A percentile compares a stretch with the other conserved stretches of the same genome.
Evolutionary conservation across 2,329 filamentous ascomycete species (phyloP).

Genomic region (Nectriaceae sp.): DNA sequence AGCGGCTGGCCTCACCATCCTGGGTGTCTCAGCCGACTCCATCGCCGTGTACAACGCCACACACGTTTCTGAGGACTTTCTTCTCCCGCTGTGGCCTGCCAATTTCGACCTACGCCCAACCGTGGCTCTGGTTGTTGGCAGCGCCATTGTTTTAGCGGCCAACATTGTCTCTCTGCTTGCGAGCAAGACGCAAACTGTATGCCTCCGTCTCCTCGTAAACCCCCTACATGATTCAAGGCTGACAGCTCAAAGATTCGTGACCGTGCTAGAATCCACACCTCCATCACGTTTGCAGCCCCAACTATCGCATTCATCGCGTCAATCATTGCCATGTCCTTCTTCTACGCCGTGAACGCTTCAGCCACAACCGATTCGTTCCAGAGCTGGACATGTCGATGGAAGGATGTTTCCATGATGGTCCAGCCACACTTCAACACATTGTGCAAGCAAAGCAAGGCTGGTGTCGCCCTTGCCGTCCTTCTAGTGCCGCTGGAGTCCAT

Average conservation of each 20-base stretch:
- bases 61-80: constrained; percentile 46
- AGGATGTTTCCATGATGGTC: constrained; percentile 50
- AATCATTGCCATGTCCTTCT: constrained; percentile 56
- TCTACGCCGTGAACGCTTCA: constrained; percentile 58
- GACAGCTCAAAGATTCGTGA: constrained; percentile 22
- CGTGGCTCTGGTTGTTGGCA: constrained; percentile 54
- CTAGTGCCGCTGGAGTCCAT: constrained; percentile 58
- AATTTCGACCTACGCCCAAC: constrained; percentile 59
- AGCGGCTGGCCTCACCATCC: constrained; percentile 50
- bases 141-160: constrained; percentile 49
- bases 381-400: constrained; percentile 66
- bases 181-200: constrained; percentile 52
- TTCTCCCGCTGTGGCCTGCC: constrained; percentile 59
- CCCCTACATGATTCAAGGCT: constrained; percentile 6
- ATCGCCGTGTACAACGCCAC: constrained; percentile 58
- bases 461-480: constrained; percentile 55
- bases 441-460: constrained; percentile 57
- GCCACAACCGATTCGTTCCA: constrained; percentile 54
- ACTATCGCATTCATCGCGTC: constrained; percentile 38
- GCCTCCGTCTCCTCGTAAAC: constrained; percentile 27
- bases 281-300: constrained; percentile 29
- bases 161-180: constrained; percentile 50
- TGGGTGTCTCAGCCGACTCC: constrained; percentile 57
- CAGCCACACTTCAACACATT: constrained; percentile 58
- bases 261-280: constrained; percentile 17